phyloP scores from a whole-genome alignment of 2,329 filamentous ascomycete species.

The Talaromyces sp. region DNA sequence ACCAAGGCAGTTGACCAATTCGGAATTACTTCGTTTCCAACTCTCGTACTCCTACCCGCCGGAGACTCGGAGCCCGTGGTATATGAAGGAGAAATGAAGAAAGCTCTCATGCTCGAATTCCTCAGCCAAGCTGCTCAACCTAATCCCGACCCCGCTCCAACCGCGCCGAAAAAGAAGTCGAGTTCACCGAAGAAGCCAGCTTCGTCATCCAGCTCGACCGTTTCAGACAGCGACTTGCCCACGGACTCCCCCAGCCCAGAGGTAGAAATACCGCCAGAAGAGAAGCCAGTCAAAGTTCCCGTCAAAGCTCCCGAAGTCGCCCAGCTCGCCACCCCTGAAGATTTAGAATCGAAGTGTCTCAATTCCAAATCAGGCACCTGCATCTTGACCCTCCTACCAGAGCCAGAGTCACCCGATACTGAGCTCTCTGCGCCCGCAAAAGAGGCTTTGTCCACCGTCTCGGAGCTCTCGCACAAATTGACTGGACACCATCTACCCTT shows the following conservation, averaged over 20 bases:
- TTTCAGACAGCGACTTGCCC: constrained; percentile 36
- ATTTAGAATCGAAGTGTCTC: constrained; percentile 70
- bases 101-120: constrained; percentile 76
- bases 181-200: constrained; percentile 43
- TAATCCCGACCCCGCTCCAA: constrained; percentile 69
- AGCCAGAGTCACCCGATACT: constrained; percentile 50
- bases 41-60: constrained; percentile 73
- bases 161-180: constrained; percentile 35
- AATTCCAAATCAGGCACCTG: constrained; percentile 75
- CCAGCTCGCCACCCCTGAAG: constrained; percentile 60
- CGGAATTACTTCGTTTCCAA: constrained; percentile 73
- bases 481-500: constrained; percentile 69
- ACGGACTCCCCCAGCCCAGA: constrained; percentile 55
- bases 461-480: constrained; percentile 74
- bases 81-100: constrained; percentile 82
- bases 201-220: constrained; percentile 48
- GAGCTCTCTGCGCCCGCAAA: constrained; percentile 41
- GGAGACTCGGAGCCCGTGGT: constrained; percentile 62
- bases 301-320: constrained; percentile 62
- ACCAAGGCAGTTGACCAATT: constrained; percentile 68
- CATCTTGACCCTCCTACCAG: constrained; percentile 69
- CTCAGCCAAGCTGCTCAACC: constrained; percentile 73
- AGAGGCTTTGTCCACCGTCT: constrained; percentile 62
- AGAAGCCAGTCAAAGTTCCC: constrained; percentile 48
- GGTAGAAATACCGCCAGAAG: constrained; percentile 34